phyloP scores from a whole-genome alignment of 1,284 basidiomycete genomes.

The Megacollybia platyphylla region DNA sequence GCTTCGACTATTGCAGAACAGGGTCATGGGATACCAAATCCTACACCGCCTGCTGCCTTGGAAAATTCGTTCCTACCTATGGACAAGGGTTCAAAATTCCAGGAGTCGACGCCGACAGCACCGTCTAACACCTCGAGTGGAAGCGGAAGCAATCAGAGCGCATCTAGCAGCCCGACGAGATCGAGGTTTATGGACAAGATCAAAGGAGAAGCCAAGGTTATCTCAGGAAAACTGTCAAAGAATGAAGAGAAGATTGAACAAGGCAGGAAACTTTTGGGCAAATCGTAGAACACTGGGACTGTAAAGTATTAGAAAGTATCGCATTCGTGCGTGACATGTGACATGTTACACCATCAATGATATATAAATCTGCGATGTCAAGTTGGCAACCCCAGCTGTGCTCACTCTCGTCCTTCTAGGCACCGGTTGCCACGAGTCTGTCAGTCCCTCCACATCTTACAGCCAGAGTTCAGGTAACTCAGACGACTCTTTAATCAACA shows the following conservation, averaged over 20 bases:
- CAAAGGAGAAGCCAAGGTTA: conserved; percentile 38
- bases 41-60: not conserved
- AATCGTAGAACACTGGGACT: conserved; percentile 3
- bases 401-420: too few species aligned
- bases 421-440: too few species aligned
- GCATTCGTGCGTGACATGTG: too few species aligned
- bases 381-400: too few species aligned
- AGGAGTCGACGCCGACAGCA: not conserved
- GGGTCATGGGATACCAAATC: not conserved
- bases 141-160: not conserved
- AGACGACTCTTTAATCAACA: too few species aligned
- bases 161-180: conserved; percentile 12
- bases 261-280: conserved; percentile 24
- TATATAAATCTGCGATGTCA: too few species aligned
- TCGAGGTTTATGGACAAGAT: conserved; percentile 35
- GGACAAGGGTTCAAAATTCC: not conserved
- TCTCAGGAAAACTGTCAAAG: conserved; percentile 35
- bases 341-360: too few species aligned
- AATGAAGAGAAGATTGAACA: conserved; percentile 35
- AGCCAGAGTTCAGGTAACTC: too few species aligned
- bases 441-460: too few species aligned
- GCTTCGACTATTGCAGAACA: not conserved
- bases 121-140: not conserved
- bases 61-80: not conserved
- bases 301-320: too few species aligned